A percentile compares a stretch with the other conserved stretches of the same genome.
These are phyloP conservation scores for Xenoacremonium recifei DNA, from an alignment of 2,329 filamentous ascomycete species.

Conservation along the genomic window DNA sequence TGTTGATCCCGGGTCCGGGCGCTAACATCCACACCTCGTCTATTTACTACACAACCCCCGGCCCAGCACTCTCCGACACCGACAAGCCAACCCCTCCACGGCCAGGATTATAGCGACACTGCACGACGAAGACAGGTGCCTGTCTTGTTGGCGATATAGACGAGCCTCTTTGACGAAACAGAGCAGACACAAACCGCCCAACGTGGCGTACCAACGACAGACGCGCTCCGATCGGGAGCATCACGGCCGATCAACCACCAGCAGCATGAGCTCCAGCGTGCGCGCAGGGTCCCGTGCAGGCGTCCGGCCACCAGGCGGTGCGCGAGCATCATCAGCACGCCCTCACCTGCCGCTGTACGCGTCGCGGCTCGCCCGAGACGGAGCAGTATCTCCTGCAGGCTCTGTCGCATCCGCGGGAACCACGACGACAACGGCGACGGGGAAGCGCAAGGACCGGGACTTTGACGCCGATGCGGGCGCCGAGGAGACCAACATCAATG, in stretches of 20 bases:
- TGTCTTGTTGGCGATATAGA: neutral
- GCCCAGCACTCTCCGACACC: constrained; percentile 4
- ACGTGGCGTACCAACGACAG: constrained; percentile 34
- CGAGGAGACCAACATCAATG: constrained; percentile 95
- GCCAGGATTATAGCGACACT: constrained; percentile 11
- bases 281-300: constrained; percentile 21
- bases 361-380: constrained; percentile 26
- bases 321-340: constrained; percentile 22
- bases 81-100: constrained; percentile 22
- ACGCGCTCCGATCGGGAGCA: constrained; percentile 39
- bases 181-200: constrained; percentile 9
- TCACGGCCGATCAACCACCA: constrained; percentile 31
- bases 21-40: neutral
- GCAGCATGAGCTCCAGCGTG: constrained; percentile 31
- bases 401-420: constrained; percentile 48
- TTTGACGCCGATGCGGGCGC: constrained; percentile 64
- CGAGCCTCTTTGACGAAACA: neutral
- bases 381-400: constrained; percentile 67
- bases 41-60: constrained; percentile 22
- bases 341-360: constrained; percentile 22
- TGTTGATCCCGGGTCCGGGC: constrained; percentile 15
- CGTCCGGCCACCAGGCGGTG: constrained; percentile 24
- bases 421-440: constrained; percentile 58
- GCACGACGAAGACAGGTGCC: too few species aligned
- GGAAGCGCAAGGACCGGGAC: constrained; percentile 85